Evolutionary conservation across 1,284 basidiomycete genomes (phyloP).

Genomic region (Tilletia walkeri): DNA sequence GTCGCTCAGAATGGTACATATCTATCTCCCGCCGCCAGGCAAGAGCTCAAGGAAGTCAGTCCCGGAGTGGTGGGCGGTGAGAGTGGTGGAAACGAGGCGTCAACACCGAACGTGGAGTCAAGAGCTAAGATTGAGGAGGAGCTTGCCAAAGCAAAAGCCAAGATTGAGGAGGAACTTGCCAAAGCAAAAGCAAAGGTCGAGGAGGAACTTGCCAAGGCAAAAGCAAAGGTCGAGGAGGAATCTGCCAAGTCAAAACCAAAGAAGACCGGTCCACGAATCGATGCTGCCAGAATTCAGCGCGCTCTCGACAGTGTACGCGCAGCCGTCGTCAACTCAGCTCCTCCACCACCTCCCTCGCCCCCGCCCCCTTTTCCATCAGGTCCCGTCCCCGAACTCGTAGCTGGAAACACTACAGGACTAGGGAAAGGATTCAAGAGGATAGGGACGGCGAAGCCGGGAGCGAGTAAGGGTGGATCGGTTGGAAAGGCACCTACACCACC

Average conservation of each 20-base stretch:
- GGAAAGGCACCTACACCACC: neutral
- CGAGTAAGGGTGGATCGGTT: neutral
- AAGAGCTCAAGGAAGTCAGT: too few species aligned
- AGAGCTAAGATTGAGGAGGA: too few species aligned
- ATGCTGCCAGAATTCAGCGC: conserved; percentile 5
- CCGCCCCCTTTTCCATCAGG: conserved; percentile 1
- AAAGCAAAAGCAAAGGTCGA: neutral
- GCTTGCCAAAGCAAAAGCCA: neutral
- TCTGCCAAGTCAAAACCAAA: neutral
- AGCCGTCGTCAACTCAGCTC: neutral
- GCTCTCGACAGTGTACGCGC: conserved; percentile 5
- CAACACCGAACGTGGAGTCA: too few species aligned
- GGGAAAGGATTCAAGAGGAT: conserved; percentile 11
- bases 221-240: neutral
- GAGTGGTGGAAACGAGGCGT: too few species aligned
- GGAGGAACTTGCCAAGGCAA: neutral
- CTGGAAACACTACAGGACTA: neutral
- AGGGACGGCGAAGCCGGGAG: neutral
- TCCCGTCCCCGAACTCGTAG: conserved; percentile 1
- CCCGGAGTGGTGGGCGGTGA: too few species aligned
- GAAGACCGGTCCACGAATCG: neutral
- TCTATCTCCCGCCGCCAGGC: neutral
- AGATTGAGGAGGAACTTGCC: neutral
- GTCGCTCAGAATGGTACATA: neutral
- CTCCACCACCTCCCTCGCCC: conserved; percentile 9